These are phyloP conservation scores for Diphasiastrum complanatum DNA, from an alignment of 83 land plant species.

Conservation along the genomic window DNA sequence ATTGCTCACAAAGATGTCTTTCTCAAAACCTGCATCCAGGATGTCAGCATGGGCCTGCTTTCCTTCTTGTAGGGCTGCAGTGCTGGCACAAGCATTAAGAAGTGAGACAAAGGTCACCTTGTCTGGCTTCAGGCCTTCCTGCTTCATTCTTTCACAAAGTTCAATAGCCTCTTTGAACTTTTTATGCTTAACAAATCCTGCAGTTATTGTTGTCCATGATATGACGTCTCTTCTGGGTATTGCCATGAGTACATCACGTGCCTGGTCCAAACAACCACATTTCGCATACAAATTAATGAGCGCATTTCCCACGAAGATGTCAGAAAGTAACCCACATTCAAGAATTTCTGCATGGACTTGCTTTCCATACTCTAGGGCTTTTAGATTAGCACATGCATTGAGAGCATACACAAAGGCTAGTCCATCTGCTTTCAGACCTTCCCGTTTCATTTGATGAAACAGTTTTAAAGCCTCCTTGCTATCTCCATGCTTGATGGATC, in stretches of 20 bases:
- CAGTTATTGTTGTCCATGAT: not conserved
- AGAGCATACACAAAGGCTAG: not conserved
- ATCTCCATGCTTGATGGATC: not conserved
- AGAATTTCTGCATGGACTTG: not conserved
- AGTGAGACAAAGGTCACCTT: not conserved
- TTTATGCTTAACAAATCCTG: not conserved
- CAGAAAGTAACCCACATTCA: not conserved
- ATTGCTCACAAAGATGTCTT: not conserved
- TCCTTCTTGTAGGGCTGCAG: not conserved
- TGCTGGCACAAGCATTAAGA: not conserved
- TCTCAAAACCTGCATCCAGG: not conserved
- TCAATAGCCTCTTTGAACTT: not conserved
- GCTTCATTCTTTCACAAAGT: not conserved
- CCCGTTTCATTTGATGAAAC: not conserved
- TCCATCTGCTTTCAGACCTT: not conserved
- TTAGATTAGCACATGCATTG: too few species aligned
- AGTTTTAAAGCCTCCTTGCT: too few species aligned
- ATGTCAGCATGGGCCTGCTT: not conserved
- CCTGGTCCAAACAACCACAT: not conserved
- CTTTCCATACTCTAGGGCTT: not conserved
- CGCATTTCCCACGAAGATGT: not conserved
- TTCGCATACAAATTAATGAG: conserved; percentile 1
- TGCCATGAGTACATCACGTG: not conserved
- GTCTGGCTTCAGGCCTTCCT: not conserved
- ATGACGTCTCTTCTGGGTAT: not conserved